Evolutionary conservation across 768 basidiomycete genomes (phyloP), one percentile per base, ranked within the genome.

Genomic region (Tremella fuciformis): DNA sequence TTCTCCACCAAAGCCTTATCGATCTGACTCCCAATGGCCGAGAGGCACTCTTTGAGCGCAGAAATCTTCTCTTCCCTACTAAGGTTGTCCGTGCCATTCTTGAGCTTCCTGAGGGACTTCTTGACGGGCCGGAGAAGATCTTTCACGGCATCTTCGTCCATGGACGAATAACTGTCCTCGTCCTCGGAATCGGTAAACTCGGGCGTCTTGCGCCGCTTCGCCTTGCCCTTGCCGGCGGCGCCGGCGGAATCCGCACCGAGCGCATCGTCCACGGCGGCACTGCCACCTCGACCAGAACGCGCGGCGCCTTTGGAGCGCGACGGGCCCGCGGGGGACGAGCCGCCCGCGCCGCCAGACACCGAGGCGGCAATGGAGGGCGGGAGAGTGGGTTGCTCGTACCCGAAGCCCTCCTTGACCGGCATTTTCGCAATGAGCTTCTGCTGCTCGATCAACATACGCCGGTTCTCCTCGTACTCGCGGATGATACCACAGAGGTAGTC

Each of bases 51-150:
- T 75, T 98, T 99, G 66, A 98, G 80, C 46, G 94, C 90, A 0
- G 87, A 86, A 66, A 99, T 89, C 78, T 99, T 99, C 76, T 97
- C 90, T 67, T 97, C 93, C 67, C 93, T 83, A 57, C 87, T 87
- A 82, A 97, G 88, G 64, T 91, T 86, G 62, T 91, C 92, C 22
- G 91, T 93, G 13, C 89, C 90, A 47, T 89, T 78, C 77, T 97
- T 98, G 40, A 99, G 82, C 80, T 91, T 88, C 86, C 97, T 98
- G 89, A 98, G 81, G 75, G 96, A 90, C 77, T 90, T 89, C 82
- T 98, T 98, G 58, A 97, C 96, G 8, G 96, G 96, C 48, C 96
- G 85, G 51, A 98, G 75, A 72, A 92, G 88, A 77, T 96, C 92
- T 78, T 99, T 99, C 15, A 93, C 93, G 9, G 87, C 80, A 18